Percentiles rank a stretch among this genome's conserved stretches.
Evolutionary conservation across 2,329 filamentous ascomycete genomes (phyloP).

Genomic region (Aspergillus sp.): DNA sequence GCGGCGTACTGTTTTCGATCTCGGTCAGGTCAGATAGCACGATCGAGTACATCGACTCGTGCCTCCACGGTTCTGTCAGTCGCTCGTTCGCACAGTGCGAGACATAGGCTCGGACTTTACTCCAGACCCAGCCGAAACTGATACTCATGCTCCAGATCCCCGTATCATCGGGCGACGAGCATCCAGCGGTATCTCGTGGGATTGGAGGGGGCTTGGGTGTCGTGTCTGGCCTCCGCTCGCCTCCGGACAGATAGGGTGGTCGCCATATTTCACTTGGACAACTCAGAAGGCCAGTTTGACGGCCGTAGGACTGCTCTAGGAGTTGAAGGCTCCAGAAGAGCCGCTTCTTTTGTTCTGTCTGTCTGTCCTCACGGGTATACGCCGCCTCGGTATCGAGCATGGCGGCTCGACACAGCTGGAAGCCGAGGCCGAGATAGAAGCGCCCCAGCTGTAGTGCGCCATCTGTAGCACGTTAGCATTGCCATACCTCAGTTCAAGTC

Average conservation of each 20-base stretch:
- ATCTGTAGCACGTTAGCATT: constrained; percentile 38
- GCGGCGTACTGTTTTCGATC: constrained; percentile 51
- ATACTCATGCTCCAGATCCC: constrained; percentile 58
- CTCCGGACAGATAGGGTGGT: constrained; percentile 33
- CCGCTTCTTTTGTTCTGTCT: constrained; percentile 52
- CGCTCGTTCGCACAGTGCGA: constrained; percentile 54
- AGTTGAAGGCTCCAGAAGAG: constrained; percentile 59
- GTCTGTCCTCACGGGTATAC: constrained; percentile 43
- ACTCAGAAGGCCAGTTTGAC: constrained; percentile 51
- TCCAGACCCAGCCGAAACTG: constrained; percentile 59
- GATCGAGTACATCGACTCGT: constrained; percentile 57
- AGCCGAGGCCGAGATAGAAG: constrained; percentile 56
- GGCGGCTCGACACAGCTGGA: constrained; percentile 57
- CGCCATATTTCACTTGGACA: constrained; percentile 50
- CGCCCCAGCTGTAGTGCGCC: constrained; percentile 55
- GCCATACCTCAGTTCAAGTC: too few species aligned
- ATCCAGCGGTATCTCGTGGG: constrained; percentile 52
- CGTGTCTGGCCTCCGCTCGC: constrained; percentile 28
- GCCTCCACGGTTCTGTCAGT: constrained; percentile 56
- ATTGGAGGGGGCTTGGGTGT: constrained; percentile 48
- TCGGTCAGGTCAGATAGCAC: constrained; percentile 58
- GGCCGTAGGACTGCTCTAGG: constrained; percentile 56
- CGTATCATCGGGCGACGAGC: constrained; percentile 44
- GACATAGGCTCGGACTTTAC: constrained; percentile 50
- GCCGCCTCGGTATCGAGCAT: constrained; percentile 52